These are phyloP conservation scores for Breynia disticha DNA, from an alignment of 441 rosid genomes.

Conservation along the genomic window DNA sequence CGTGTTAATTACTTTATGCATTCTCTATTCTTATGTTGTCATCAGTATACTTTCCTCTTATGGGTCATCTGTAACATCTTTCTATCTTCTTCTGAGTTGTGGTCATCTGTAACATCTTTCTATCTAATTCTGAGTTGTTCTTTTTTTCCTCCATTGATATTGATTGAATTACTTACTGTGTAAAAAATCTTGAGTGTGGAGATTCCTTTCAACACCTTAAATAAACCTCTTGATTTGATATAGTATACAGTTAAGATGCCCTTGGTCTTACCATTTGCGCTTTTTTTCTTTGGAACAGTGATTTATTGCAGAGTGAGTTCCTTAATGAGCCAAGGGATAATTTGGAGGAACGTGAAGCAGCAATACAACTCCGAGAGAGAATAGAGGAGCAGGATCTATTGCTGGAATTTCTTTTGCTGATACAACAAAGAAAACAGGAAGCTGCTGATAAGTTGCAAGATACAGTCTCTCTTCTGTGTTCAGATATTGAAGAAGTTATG, in stretches of 20 bases:
- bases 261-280: background rate
- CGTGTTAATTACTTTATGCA: too few relatives aligned
- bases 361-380: conserved; percentile 60
- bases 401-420: conserved; percentile 71
- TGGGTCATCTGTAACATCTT: too few relatives aligned
- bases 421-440: conserved; percentile 73
- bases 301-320: conserved; percentile 72
- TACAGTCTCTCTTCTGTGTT: conserved; percentile 56
- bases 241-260: background rate
- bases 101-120: too few relatives aligned
- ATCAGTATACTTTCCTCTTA: too few relatives aligned
- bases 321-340: conserved; percentile 68
- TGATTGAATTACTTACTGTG: too few relatives aligned
- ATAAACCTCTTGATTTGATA: too few relatives aligned
- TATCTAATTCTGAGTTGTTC: too few relatives aligned
- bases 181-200: background rate
- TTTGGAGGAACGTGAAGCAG: conserved; percentile 83
- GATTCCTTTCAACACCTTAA: background rate
- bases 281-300: conserved; percentile 33
- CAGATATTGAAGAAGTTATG: conserved; percentile 73
- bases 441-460: conserved; percentile 59
- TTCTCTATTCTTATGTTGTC: too few relatives aligned
- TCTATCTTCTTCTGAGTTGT: too few relatives aligned
- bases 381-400: conserved; percentile 76
- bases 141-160: too few relatives aligned